Conservation (phyloP, 2,329 filamentous ascomycete genomes). For the Hypoxylon sp. region DNA sequence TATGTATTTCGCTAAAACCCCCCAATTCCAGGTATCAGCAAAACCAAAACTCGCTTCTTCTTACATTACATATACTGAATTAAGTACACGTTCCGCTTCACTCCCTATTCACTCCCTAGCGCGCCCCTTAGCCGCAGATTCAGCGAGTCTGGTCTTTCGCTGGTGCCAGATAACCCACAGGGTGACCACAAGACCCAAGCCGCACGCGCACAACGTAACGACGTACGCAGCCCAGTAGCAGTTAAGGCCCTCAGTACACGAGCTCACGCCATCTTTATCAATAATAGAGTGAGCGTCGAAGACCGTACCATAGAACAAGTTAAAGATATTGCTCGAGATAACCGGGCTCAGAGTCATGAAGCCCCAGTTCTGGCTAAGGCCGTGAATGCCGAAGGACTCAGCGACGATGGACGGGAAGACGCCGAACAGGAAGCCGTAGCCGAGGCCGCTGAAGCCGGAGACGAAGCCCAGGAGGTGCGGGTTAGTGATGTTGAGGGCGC, state of each 20-base stretch:
- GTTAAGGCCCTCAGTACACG: conserved; percentile 80
- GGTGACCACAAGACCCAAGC: conserved; percentile 76
- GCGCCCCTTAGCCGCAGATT: conserved; percentile 41
- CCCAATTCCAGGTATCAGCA: background rate
- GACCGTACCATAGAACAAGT: conserved; percentile 86
- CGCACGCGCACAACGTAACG: conserved; percentile 79
- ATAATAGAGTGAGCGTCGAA: conserved; percentile 85
- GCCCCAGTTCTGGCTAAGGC: conserved; percentile 95
- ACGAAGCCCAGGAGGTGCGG: conserved; percentile 83
- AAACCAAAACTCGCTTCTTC: background rate
- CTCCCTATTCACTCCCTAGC: conserved; percentile 46
- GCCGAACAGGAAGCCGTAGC: conserved; percentile 93
- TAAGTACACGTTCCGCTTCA: background rate
- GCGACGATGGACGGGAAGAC: conserved; percentile 91
- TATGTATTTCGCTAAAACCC: conserved; percentile 3
- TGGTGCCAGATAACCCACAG: conserved; percentile 78
- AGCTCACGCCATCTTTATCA: conserved; percentile 75
- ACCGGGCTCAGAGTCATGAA: conserved; percentile 93
- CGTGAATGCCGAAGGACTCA: conserved; percentile 90
- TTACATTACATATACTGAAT: background rate
- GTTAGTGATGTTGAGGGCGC: conserved; percentile 79
- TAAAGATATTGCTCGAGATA: conserved; percentile 90
- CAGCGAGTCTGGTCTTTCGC: conserved; percentile 55
- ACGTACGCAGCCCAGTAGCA: conserved; percentile 88
- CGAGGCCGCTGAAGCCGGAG: conserved; percentile 86